Evolutionary conservation across 495 filamentous ascomycete genomes (phyloP).

Genomic region (Jackrogersella minutella): DNA sequence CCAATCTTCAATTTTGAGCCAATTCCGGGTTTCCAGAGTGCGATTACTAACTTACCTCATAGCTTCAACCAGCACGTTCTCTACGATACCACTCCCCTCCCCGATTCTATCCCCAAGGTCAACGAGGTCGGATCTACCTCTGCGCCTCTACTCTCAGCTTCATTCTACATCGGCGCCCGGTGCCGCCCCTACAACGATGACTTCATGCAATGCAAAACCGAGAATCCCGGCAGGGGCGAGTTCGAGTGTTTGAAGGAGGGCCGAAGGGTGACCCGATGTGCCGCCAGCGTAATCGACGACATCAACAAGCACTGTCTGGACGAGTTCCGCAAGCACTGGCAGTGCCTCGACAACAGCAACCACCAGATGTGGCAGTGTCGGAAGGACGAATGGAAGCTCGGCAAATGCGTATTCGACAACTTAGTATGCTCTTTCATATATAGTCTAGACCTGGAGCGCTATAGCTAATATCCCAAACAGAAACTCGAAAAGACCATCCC

Average conservation of each 20-base stretch:
- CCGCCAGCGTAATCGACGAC: conserved; percentile 93
- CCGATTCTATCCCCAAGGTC: conserved; percentile 87
- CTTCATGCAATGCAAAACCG: conserved; percentile 98
- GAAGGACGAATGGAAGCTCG: conserved; percentile 77
- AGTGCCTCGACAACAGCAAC: conserved; percentile 96
- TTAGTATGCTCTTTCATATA: conserved; percentile 66
- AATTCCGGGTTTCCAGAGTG: conserved; percentile 12
- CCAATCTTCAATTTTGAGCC: background rate
- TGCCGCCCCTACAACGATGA: conserved; percentile 98
- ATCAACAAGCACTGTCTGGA: conserved; percentile 94
- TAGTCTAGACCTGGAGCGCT: background rate
- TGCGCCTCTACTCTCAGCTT: conserved; percentile 86
- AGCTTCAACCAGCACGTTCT: conserved; percentile 95
- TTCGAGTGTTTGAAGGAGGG: conserved; percentile 95
- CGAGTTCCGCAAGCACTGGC: conserved; percentile 91
- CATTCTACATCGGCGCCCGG: conserved; percentile 97
- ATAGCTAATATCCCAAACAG: conserved; percentile 54
- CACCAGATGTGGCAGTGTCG: conserved; percentile 95
- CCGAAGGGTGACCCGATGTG: conserved; percentile 93
- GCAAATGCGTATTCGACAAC: conserved; percentile 94
- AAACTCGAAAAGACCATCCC: conserved; percentile 91
- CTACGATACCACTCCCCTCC: conserved; percentile 95
- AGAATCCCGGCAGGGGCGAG: conserved; percentile 86
- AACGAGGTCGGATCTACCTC: conserved; percentile 90
- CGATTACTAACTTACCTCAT: conserved; percentile 36